Percentiles rank a stretch among this genome's conserved stretches.
These are phyloP conservation scores for Mycena polygramma DNA, from an alignment of 768 basidiomycete genomes.

Conservation along the genomic window DNA sequence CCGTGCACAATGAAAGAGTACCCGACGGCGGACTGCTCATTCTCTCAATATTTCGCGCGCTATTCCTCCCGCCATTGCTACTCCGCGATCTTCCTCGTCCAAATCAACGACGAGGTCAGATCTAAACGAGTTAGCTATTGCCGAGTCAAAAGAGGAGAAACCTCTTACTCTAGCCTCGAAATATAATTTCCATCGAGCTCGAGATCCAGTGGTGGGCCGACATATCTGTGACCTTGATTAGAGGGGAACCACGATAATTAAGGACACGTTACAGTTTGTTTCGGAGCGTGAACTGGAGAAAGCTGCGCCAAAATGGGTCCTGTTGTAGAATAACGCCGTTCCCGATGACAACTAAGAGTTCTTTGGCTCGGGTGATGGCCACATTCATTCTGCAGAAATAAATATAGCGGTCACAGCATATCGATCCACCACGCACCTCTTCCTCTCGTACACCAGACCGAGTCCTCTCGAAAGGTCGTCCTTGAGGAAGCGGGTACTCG, in stretches of 20 bases:
- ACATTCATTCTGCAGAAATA: conserved; percentile 62
- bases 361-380: conserved; percentile 66
- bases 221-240: conserved; percentile 50
- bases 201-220: conserved; percentile 57
- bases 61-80: conserved; percentile 50
- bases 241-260: neutral
- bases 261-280: conserved; percentile 56
- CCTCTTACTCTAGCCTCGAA: conserved; percentile 60
- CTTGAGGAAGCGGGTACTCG: conserved; percentile 59
- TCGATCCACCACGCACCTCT: conserved; percentile 50
- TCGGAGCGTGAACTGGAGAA: conserved; percentile 61
- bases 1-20: neutral
- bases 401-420: neutral
- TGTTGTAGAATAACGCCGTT: conserved; percentile 56
- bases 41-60: conserved; percentile 50
- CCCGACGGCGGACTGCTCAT: conserved; percentile 3
- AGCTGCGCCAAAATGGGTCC: conserved; percentile 66
- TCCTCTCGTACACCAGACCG: conserved; percentile 60
- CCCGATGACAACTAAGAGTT: conserved; percentile 64
- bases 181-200: conserved; percentile 64
- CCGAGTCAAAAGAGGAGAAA: neutral
- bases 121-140: conserved; percentile 31
- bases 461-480: conserved; percentile 61
- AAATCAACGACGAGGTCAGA: conserved; percentile 39
- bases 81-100: conserved; percentile 49